phyloP scores from a whole-genome alignment of 75 land plant species.

The Isoetes taiwanensis region DNA sequence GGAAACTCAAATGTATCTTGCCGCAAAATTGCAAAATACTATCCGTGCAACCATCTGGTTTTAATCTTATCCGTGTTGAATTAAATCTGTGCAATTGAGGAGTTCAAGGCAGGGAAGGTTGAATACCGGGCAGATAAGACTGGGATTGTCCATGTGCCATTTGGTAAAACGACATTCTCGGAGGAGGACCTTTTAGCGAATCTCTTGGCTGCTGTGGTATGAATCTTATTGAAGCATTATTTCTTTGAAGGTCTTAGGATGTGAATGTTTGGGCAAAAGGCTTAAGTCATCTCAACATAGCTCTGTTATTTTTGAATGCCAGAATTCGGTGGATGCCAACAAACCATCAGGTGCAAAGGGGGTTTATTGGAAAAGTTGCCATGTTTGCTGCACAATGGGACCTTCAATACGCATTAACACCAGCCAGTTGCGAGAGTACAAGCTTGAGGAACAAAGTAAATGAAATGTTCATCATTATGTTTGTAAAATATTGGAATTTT shows the following conservation, averaged over 20 bases:
- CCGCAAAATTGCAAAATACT: too few species aligned
- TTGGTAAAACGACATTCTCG: conserved; percentile 68
- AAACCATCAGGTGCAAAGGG: conserved; percentile 93
- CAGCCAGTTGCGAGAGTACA: conserved; percentile 74
- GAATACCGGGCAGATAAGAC: conserved; percentile 94
- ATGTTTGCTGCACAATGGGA: conserved; percentile 90
- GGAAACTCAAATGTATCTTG: too few species aligned
- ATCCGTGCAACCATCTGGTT: too few species aligned
- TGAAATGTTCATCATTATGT: too few species aligned
- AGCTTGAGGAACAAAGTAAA: too few species aligned
- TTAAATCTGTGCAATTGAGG: conserved; percentile 87
- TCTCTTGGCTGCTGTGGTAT: conserved; percentile 64
- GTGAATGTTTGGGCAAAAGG: neutral
- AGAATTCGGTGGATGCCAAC: conserved; percentile 73
- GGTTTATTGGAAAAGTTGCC: conserved; percentile 88
- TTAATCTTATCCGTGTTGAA: too few species aligned
- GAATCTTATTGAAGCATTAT: too few species aligned
- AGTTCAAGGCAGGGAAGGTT: conserved; percentile 90
- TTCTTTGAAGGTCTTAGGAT: neutral
- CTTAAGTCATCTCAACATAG: too few species aligned
- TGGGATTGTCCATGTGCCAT: conserved; percentile 94
- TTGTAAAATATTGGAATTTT: too few species aligned
- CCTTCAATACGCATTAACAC: conserved; percentile 70
- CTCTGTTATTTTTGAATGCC: conserved; percentile 6
- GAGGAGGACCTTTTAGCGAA: conserved; percentile 76